Base-by-base conservation (phyloP, 495 filamentous ascomycete species). In the Pseudotulostoma volvatum region DNA sequence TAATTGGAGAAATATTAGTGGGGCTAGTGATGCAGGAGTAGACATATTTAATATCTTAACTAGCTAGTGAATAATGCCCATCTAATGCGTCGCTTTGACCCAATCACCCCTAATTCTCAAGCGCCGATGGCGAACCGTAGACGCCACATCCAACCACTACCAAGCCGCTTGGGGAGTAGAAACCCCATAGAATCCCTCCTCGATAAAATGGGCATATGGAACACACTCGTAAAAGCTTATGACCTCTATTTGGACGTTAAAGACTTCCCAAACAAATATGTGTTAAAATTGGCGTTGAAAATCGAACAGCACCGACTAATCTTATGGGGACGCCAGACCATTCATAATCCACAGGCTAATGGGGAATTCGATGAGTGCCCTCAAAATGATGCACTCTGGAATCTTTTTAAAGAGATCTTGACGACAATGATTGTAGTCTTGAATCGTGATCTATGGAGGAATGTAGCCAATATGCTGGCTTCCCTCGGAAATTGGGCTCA, bases 271-370 rank as follows among this genome's bases (percentile, higher is more conserved):
- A 14, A 39, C 3, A 32, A 36, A n/a, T 52, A 42, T 33, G 47
- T 44, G n/a, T 37, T 52, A 18, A 39, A 43, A 9, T 41, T 46
- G 33, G 43, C 37, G 9, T 33, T 52, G 3, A 16, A 42, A 37
- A 42, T 52, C 15, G 49, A 52, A 19, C 39, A 41, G 7, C 38
- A 50, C 20, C 31, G 47, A 37, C 16, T 52, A 11, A 43, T 49
- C 7, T 33, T 43, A 9, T 52, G 49, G 49, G 47, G 34, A 13
- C 15, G 39, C 2, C 42, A 45, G 8, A 40, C 48, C 31, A 25
- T 44, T 14, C 36, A 34, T 5, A 42, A 49, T 7, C n/a, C n/a
- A n/a, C 34, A 38, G 14, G 36, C 37, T 13, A 33, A 36, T 13
- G 15, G 35, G 3, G 36, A 32, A 3, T 16, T 28, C 11, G 23